Evolutionary conservation across 768 basidiomycete genomes (phyloP), one percentile per base, ranked within the genome.

Genomic region (Auriscalpium vulgare): DNA sequence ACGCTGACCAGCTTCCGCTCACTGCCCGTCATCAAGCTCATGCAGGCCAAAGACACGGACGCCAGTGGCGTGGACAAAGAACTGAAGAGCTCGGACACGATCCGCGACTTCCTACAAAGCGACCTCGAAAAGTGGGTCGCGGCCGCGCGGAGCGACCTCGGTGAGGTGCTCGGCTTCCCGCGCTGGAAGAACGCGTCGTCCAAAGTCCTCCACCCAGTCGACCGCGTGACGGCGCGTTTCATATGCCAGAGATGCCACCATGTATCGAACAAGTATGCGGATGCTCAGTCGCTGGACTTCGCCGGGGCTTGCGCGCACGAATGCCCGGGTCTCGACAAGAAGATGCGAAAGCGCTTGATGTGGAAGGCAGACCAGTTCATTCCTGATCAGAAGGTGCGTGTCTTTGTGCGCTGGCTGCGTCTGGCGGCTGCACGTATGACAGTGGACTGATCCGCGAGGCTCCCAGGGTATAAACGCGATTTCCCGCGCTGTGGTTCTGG

Each of bases 181-280:
- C 66, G 75, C 4, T 87, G 83, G 83, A 78, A 72, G 60, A 70
- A 68, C 29, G 71, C 80, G 17, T 79, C 75, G 62, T 72, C 65
- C 51, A 74, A 66, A 14, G 64, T 68, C 40, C 53, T 85, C 9
- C 80, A 81, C 63, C 84, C 85, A 0, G 76, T 78, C 16, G 76
- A 84, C 49, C 73, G 85, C 45, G 55, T 83, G 13, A 81, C 79
- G 5, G 82, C 84, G 0, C 69, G 80, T 21, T 88, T 85, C 67
- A 65, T 69, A 29, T 90, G 87, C 64, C 75, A 67, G 54, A 60
- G 62, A 40, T 90, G 88, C 62, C 60, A 72, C 11, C 70, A 66
- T 9, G 67, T 75, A 1, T 66, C 65, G 4, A 62, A 55, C 37
- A 65, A 63, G 40, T 72, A 75, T 59, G 66, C 62, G 36, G 68